Conservation (phyloP, 768 basidiomycete species). For the Podaxis sp. region DNA sequence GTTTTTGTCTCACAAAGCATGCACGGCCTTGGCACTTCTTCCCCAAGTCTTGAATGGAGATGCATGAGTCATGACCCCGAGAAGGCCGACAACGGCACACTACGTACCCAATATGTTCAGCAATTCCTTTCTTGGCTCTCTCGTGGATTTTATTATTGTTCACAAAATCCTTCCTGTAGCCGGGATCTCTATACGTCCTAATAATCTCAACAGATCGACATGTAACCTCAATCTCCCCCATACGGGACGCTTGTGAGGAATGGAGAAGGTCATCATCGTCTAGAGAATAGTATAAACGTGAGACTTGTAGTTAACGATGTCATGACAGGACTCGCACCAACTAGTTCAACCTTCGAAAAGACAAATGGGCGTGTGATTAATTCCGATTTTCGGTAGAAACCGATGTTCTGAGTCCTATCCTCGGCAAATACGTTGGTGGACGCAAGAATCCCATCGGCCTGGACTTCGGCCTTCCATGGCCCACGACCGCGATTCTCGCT, state of each 20-base stretch:
- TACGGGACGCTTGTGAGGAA: background rate
- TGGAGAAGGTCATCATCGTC: slow-evolving; percentile 1
- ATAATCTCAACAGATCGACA: background rate
- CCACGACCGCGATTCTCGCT: background rate
- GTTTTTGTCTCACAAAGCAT: background rate
- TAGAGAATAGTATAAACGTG: background rate
- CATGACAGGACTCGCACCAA: slow-evolving; percentile 2
- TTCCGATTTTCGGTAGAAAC: background rate
- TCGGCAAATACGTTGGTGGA: background rate
- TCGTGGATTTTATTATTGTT: background rate
- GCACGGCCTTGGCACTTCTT: background rate
- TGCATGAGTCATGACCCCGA: background rate
- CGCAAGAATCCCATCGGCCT: background rate
- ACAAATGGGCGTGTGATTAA: background rate
- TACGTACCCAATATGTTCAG: background rate
- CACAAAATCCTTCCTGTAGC: background rate
- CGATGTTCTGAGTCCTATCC: background rate
- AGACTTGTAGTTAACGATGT: background rate
- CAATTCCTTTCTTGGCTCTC: background rate
- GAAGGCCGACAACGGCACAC: background rate
- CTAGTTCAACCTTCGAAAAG: slow-evolving; percentile 12
- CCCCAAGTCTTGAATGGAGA: background rate
- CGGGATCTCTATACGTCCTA: background rate
- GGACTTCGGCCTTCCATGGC: background rate
- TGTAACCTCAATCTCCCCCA: slow-evolving; percentile 1